Base-by-base conservation (phyloP, 2,329 filamentous ascomycete species). In the Waltergamsia citrina region DNA sequence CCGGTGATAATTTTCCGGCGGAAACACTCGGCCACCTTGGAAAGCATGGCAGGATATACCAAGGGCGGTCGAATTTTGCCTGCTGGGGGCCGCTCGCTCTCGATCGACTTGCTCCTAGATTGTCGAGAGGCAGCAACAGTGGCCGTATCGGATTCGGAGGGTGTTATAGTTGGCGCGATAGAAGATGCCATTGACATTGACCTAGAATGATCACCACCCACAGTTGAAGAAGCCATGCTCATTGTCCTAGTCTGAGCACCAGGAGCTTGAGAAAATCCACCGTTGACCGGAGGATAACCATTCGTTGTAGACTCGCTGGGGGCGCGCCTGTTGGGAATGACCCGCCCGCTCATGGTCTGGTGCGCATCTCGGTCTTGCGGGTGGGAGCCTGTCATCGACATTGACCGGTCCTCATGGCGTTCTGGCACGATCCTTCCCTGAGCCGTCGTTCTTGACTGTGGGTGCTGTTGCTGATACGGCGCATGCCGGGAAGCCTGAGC, bases 151-250 rank as follows among this genome's bases (percentile, higher is more conserved):
- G 56, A 57, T n/a, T 81, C 72, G 7, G 77, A 71, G 7, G 79
- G 67, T 2, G 74, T 69, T 37, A 86, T 73, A 2, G 83, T 88
- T 8, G 81, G 69, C 4, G 75, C 74, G 36, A 86, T 71, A 7
- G 82, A 88, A 16, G 87, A 94, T 21, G 88, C 86, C 84, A 94
- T 94, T 2, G 87, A 94, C 78, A 94, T 88, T 28, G 85, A 81
- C 38, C 88, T 71, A 34, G 53, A 57, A 46, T 66, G 65, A 42
- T 74, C 67, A 25, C 49, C 45, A 16, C 53, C 52, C 22, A 60
- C 59, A 19, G 54, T 64, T 9, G 74, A 74, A 6, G 71, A 78
- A 22, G 66, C 64, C 67, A 78, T 77, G 45, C 72, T 78, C 34
- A 72, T 67, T n/a, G 71, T 74, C 41, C 69, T 67, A 30, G 69